These are phyloP conservation scores for Microbotryum silenes-acaulis DNA, from an alignment of 1,284 basidiomycete species.

Conservation along the genomic window DNA sequence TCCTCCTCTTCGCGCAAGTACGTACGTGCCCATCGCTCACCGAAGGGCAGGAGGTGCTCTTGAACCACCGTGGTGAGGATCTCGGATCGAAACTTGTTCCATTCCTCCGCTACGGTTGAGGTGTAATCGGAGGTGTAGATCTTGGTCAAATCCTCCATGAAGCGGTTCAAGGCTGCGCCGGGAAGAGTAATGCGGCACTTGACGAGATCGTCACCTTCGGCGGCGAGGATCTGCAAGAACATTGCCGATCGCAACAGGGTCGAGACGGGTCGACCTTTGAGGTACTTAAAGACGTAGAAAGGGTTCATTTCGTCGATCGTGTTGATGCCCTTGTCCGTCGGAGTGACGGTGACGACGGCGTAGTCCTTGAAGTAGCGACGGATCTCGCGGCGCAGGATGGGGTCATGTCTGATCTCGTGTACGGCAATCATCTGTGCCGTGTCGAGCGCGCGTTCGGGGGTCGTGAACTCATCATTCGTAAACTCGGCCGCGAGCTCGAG, in stretches of 20 bases:
- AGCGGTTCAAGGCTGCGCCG: slow-evolving; percentile 53
- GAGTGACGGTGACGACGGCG: slow-evolving; percentile 71
- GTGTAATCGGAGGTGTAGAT: slow-evolving; percentile 80
- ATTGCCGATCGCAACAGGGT: slow-evolving; percentile 60
- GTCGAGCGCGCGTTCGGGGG: slow-evolving; percentile 36
- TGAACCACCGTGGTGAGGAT: slow-evolving; percentile 72
- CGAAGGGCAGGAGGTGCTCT: slow-evolving; percentile 71
- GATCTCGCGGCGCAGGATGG: slow-evolving; percentile 71
- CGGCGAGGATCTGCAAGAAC: slow-evolving; percentile 84
- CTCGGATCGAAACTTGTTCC: slow-evolving; percentile 80
- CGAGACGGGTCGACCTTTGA: slow-evolving; percentile 69
- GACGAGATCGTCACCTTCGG: slow-evolving; percentile 81
- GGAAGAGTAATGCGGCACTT: slow-evolving; percentile 65
- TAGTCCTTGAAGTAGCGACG: slow-evolving; percentile 68
- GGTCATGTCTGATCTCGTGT: slow-evolving; percentile 89
- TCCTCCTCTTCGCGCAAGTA: slow-evolving; percentile 85
- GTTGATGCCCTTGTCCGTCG: slow-evolving; percentile 81
- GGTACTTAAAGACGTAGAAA: slow-evolving; percentile 95
- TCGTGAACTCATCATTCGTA: slow-evolving; percentile 34
- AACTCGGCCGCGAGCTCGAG: slow-evolving; percentile 41
- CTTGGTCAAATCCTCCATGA: slow-evolving; percentile 66
- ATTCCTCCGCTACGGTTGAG: slow-evolving; percentile 75
- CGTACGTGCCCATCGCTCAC: slow-evolving; percentile 78
- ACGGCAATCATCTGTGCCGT: slow-evolving; percentile 77
- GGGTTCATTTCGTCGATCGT: slow-evolving; percentile 86